These are phyloP conservation scores for Amniculicola lignicola DNA, from an alignment of 495 filamentous ascomycete genomes.

Conservation along the genomic window DNA sequence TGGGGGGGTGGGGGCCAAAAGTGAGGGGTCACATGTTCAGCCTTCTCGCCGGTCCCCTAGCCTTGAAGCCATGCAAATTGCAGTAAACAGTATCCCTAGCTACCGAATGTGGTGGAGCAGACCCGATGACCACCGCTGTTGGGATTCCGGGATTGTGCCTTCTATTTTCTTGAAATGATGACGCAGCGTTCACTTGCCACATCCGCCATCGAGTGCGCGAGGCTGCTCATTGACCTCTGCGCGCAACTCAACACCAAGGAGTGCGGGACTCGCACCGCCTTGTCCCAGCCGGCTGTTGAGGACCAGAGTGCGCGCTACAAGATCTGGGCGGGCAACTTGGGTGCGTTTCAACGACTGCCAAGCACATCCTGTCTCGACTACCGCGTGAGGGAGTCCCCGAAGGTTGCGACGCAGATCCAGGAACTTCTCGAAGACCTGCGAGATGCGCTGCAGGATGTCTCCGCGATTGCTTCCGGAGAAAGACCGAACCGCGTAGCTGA, in stretches of 20 bases:
- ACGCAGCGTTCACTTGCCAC: not conserved
- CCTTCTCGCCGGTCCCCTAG: too few relatives aligned
- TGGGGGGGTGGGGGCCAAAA: conserved; percentile 7
- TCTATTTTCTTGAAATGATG: not conserved
- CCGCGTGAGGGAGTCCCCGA: conserved; percentile 33
- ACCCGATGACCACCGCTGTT: too few relatives aligned
- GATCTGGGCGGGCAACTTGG: conserved; percentile 28
- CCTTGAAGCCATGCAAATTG: too few relatives aligned
- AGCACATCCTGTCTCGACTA: conserved; percentile 31
- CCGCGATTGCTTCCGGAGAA: conserved; percentile 20
- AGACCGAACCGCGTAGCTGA: conserved; percentile 8
- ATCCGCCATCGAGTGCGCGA: conserved; percentile 4
- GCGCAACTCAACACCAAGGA: not conserved
- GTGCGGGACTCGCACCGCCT: not conserved
- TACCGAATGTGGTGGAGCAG: too few relatives aligned
- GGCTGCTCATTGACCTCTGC: not conserved
- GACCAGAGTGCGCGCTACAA: conserved; percentile 16
- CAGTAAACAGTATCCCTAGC: too few relatives aligned
- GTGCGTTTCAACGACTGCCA: conserved; percentile 16
- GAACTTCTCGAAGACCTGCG: conserved; percentile 31
- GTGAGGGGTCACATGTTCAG: conserved; percentile 1
- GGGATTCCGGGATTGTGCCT: not conserved
- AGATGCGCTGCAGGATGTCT: conserved; percentile 29
- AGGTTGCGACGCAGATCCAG: conserved; percentile 25
- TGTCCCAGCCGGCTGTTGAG: conserved; percentile 2